phyloP scores from a whole-genome alignment of 371 early-diverging fungal genomes.

The Phascolomyces articulosus region DNA sequence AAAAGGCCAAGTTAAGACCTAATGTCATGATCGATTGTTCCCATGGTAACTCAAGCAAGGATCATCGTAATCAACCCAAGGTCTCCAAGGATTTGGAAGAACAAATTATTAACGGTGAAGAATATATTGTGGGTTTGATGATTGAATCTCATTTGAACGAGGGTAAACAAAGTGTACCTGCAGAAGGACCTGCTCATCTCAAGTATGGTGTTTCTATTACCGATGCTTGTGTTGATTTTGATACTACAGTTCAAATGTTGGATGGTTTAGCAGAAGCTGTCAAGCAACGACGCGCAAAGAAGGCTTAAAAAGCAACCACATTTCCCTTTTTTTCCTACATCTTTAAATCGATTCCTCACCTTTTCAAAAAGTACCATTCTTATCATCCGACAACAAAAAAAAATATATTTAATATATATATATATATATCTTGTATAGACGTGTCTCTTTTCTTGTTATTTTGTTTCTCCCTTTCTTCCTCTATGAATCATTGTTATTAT shows the following conservation, averaged over 20 bases:
- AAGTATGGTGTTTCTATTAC: conserved; percentile 85
- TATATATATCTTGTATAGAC: too few relatives aligned
- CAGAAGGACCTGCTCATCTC: conserved; percentile 64
- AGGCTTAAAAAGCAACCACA: neutral
- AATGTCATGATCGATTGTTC: conserved; percentile 85
- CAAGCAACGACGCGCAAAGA: conserved; percentile 34
- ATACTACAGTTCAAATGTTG: conserved; percentile 73
- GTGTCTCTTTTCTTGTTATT: too few relatives aligned
- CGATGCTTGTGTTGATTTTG: conserved; percentile 82
- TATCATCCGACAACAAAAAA: too few relatives aligned
- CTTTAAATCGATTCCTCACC: too few relatives aligned
- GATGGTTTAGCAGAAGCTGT: conserved; percentile 73
- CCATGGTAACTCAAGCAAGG: conserved; percentile 81
- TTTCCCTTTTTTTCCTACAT: too few relatives aligned
- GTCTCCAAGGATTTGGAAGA: conserved; percentile 54
- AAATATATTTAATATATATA: too few relatives aligned
- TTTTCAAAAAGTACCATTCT: too few relatives aligned
- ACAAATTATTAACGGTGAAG: conserved; percentile 68
- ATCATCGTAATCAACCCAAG: conserved; percentile 69
- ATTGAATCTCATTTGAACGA: conserved; percentile 89
- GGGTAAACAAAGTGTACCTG: conserved; percentile 78
- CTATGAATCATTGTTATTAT: too few relatives aligned
- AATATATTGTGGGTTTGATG: conserved; percentile 86
- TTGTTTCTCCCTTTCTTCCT: too few relatives aligned
- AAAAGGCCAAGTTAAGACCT: conserved; percentile 59